Percentiles rank a stretch among this genome's conserved stretches.
phyloP scores from a whole-genome alignment of 169 alveolate species.

The Eimeria falciformis region DNA sequence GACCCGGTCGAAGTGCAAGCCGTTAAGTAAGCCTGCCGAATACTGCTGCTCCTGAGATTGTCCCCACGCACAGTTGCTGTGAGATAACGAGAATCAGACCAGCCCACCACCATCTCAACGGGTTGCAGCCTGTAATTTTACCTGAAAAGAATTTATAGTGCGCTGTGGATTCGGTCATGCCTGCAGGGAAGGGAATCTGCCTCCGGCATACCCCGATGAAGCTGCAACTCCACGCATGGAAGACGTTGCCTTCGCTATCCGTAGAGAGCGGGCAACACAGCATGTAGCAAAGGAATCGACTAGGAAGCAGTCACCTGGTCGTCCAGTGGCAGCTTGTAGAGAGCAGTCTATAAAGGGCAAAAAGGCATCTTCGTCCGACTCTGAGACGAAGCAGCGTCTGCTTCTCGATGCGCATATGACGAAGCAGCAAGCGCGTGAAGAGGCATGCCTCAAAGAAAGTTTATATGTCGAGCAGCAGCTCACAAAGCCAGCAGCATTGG shows the following conservation, averaged over 20 bases:
- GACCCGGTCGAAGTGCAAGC: constrained; percentile 33
- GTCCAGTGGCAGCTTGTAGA: neutral
- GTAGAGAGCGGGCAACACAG: neutral
- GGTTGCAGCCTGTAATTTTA: too few species aligned
- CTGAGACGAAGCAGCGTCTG: neutral
- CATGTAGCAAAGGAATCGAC: neutral
- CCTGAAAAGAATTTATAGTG: too few species aligned
- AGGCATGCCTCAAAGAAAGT: constrained; percentile 37
- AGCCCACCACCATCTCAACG: too few species aligned
- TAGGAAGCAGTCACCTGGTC: constrained; percentile 1
- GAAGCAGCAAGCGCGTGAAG: constrained; percentile 52
- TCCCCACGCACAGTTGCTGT: neutral
- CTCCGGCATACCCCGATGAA: constrained; percentile 61
- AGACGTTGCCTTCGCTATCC: constrained; percentile 37
- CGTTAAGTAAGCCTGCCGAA: neutral
- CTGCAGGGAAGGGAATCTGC: constrained; percentile 56
- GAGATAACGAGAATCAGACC: neutral
- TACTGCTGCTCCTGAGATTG: neutral
- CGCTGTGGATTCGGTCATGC: neutral
- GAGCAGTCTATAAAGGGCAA: neutral
- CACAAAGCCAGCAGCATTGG: constrained; percentile 3
- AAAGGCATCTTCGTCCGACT: neutral
- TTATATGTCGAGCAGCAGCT: neutral
- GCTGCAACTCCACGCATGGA: constrained; percentile 63
- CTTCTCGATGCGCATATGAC: constrained; percentile 61